A percentile compares a stretch with the other conserved stretches of the same genome.
Evolutionary conservation across 2,329 filamentous ascomycete genomes (phyloP).

Genomic region (Penicillium sp.): DNA sequence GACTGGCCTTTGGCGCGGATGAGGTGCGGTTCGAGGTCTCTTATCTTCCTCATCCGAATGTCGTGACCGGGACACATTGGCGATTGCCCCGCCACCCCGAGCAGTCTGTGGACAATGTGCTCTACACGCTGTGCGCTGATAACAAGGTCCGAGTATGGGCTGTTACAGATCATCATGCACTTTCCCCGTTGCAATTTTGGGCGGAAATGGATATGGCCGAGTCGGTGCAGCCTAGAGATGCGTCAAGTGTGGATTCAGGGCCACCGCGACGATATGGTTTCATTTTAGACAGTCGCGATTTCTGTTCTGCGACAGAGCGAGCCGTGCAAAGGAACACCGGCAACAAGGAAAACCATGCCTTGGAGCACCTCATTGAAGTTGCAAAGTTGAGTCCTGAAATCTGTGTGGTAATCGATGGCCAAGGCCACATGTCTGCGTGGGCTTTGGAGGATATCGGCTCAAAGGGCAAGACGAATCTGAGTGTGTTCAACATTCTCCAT

Average conservation of each 20-base stretch:
- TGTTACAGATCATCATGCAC: constrained; percentile 67
- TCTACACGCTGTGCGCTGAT: constrained; percentile 87
- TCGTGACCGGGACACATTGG: constrained; percentile 85
- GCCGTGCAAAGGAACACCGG: constrained; percentile 65
- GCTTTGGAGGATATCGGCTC: constrained; percentile 82
- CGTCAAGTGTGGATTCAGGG: constrained; percentile 39
- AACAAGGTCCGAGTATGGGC: constrained; percentile 81
- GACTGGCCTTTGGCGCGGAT: constrained; percentile 76
- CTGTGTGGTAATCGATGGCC: constrained; percentile 79
- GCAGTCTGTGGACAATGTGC: constrained; percentile 76
- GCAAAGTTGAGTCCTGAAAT: constrained; percentile 84
- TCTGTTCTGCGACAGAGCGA: constrained; percentile 72
- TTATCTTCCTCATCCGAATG: constrained; percentile 79
- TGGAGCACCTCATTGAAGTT: constrained; percentile 82
- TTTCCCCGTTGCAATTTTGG: constrained; percentile 75
- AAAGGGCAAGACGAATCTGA: constrained; percentile 62
- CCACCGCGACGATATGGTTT: constrained; percentile 65
- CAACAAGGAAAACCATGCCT: constrained; percentile 64
- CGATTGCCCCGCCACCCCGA: constrained; percentile 72
- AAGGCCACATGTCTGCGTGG: constrained; percentile 86
- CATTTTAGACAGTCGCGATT: constrained; percentile 77
- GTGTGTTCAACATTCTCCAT: constrained; percentile 84
- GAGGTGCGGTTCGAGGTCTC: constrained; percentile 86
- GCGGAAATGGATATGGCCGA: constrained; percentile 72
- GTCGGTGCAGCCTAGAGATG: constrained; percentile 61